Base-by-base conservation (phyloP, 305 asterid genomes). In the Coffea humblotiana region DNA sequence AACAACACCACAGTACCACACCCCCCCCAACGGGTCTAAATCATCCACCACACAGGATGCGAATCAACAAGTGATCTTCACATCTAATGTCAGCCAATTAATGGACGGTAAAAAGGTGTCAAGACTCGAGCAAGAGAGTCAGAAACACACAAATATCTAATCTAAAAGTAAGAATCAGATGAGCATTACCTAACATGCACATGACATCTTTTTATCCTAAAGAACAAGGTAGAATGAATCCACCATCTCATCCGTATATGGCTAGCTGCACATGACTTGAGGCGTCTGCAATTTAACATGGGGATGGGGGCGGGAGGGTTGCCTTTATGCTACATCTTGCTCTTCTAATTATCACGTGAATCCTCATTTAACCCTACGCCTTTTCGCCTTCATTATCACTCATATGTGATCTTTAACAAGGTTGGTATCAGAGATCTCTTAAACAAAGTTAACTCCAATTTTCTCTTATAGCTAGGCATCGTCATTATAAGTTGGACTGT, bases 271-370 rank as follows among this genome's bases (percentile, higher is more conserved):
- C 77, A 82, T 82, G 84, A 64, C 45, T 29, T 13, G 16, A 3
- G 8, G 74, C 56, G 29, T 45, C 68, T 58, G 35, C 60, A 56
- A 3, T 40, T 75, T 37, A 60, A 75, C 67, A 47, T 77, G 64
- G 64, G 61, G 56, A 15, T 52, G 65, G 32, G 32, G 32, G 32
- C 32, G 32, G 32, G 32, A 32, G 32, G 32, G 32, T 32, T 43
- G 5, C 6, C 71, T 75, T 76, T 76, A 21, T 43, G 58, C 56
- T 66, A 74, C 63, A 74, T 78, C 58, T 77, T 66, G 52, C 77
- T 12, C 52, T 69, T 80, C 79, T 77, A 32, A 32, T 32, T 37
- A 82, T 88, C 93, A 88, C 90, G 90, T 88, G 90, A 81, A 77
- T 66, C 67, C 71, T 45, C 66, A 8, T 68, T 3, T 48, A 7